These are phyloP conservation scores for Danielozyma ontarioensis DNA, from an alignment of 805 yeast genomes.

Conservation along the genomic window DNA sequence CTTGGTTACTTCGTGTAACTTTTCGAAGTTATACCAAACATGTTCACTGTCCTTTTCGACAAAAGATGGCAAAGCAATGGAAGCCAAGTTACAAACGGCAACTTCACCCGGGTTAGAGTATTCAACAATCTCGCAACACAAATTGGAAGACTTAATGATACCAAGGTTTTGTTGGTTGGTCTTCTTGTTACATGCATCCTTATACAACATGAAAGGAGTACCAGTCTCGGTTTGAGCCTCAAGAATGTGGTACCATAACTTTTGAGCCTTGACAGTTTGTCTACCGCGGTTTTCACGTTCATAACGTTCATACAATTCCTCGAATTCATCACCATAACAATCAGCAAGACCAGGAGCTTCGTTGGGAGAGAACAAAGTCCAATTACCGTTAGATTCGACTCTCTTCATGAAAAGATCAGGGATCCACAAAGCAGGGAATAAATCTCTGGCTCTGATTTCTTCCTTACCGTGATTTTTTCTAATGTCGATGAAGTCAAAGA, in stretches of 20 bases:
- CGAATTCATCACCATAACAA: slow-evolving; percentile 52
- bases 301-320: slow-evolving; percentile 45
- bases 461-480: slow-evolving; percentile 63
- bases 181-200: slow-evolving; percentile 56
- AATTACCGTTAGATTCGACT: slow-evolving; percentile 49
- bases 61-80: slow-evolving; percentile 54
- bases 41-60: slow-evolving; percentile 39
- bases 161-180: slow-evolving; percentile 60
- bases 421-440: slow-evolving; percentile 60
- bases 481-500: slow-evolving; percentile 53
- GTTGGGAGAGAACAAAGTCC: slow-evolving; percentile 58
- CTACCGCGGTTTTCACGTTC: slow-evolving; percentile 49
- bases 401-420: slow-evolving; percentile 60
- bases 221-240: slow-evolving; percentile 65
- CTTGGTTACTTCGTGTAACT: slow-evolving; percentile 50
- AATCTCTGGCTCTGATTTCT: slow-evolving; percentile 58
- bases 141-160: slow-evolving; percentile 53
- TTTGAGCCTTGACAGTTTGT: slow-evolving; percentile 50
- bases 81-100: slow-evolving; percentile 59
- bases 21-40: slow-evolving; percentile 50
- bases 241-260: slow-evolving; percentile 55
- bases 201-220: slow-evolving; percentile 60
- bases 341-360: slow-evolving; percentile 56
- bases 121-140: slow-evolving; percentile 62
- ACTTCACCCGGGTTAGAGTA: slow-evolving; percentile 54